Base-by-base conservation (phyloP, 169 alveolate genomes). In the Theileria luwenshuni region DNA sequence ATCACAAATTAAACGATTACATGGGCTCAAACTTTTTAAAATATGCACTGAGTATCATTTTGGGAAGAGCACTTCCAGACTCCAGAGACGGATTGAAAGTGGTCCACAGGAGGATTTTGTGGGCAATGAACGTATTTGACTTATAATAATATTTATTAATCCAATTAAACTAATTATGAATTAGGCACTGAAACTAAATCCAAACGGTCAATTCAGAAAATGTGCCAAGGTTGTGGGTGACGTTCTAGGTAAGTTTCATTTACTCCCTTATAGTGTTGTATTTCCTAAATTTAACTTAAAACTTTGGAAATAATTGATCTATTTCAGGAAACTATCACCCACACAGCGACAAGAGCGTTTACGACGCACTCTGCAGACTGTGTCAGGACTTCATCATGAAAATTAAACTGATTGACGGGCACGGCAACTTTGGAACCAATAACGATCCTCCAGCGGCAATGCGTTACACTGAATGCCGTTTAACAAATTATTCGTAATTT, bases 271-370 rank as follows among this genome's bases (percentile, higher is more conserved):
- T n/a, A n/a, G n/a, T n/a, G n/a, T n/a, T n/a, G n/a, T n/a, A n/a
- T n/a, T n/a, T n/a, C n/a, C n/a, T n/a, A n/a, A n/a, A n/a, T n/a
- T n/a, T n/a, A n/a, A n/a, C n/a, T n/a, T n/a, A n/a, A n/a, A n/a
- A n/a, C n/a, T n/a, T n/a, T n/a, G n/a, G n/a, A n/a, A n/a, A n/a
- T n/a, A n/a, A n/a, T n/a, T n/a, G n/a, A n/a, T n/a, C n/a, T n/a
- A n/a, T n/a, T n/a, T n/a, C n/a, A n/a, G 95, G 95, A 2, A 86
- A 87, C 54, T 92, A 86, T 61, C 95, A 92, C 69, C 95, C 95
- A 13, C 95, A 92, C 70, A 88, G 93, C 23, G 95, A 92, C 77
- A 86, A 90, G 74, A 86, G 94, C 25, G 95, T 92, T 25, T 92
- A 92, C 59, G 95, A 92, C 70, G 95, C 95, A 2, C 86, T 92